Percentiles rank a stretch among this genome's conserved stretches.
Conservation (phyloP, 345 rosid genomes). For the Populus nigra region DNA sequence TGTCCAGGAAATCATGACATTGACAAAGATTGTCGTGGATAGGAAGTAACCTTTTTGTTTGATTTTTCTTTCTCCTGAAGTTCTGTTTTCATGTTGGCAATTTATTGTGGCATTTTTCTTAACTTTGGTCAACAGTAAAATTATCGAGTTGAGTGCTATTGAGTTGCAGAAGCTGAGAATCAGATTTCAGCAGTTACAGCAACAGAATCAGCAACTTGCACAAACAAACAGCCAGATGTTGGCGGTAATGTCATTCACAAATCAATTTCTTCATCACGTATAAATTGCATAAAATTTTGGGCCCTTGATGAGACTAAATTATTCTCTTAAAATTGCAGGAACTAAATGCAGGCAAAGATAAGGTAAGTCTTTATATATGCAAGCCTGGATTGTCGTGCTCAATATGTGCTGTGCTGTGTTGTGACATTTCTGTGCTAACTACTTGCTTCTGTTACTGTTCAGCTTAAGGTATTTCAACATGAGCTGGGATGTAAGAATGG, state of each 20-base stretch:
- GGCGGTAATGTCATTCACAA: constrained; percentile 39
- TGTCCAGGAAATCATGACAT: constrained; percentile 53
- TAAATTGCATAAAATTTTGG: constrained; percentile 1
- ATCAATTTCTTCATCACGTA: constrained; percentile 13
- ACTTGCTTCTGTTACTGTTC: constrained; percentile 24
- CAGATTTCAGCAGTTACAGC: constrained; percentile 53
- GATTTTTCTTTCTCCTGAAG: neutral
- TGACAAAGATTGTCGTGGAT: constrained; percentile 46
- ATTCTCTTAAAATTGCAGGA: constrained; percentile 49
- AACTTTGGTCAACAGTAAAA: constrained; percentile 40
- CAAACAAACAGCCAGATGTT: constrained; percentile 56
- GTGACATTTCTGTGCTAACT: constrained; percentile 10
- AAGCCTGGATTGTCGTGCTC: neutral
- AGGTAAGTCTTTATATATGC: constrained; percentile 36
- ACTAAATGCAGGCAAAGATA: constrained; percentile 61
- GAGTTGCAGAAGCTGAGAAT: constrained; percentile 57
- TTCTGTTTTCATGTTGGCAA: constrained; percentile 4
- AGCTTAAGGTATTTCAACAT: constrained; percentile 64
- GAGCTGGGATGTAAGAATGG: constrained; percentile 67
- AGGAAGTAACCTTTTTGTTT: constrained; percentile 44
- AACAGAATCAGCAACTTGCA: constrained; percentile 63
- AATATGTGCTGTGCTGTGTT: neutral
- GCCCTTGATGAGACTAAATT: constrained; percentile 16
- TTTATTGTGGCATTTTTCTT: constrained; percentile 11
- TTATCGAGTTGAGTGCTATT: constrained; percentile 45